Base-by-base conservation (phyloP, 345 rosid genomes). In the Aquilaria sinensis region DNA sequence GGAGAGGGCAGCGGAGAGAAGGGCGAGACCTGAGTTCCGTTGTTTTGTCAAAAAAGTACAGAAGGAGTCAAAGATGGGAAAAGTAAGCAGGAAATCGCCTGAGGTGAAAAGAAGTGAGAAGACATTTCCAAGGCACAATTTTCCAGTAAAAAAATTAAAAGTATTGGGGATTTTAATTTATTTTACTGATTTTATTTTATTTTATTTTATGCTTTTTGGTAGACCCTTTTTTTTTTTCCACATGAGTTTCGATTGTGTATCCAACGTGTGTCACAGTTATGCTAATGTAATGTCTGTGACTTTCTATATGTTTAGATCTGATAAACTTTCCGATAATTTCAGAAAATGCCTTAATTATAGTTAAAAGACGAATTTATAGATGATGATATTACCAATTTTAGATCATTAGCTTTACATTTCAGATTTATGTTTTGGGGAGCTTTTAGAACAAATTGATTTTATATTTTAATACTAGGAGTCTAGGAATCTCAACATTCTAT, bases 61-160 rank as follows among this genome's bases (percentile, higher is more conserved):
- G 68, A 49, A 43, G 37, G 64, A 47, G 84, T 80, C 81, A 74
- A 80, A 76, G 75, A 61, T 10, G 53, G 61, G 60, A 61, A 64
- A 71, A 58, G 53, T 48, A 70, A 65, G 63, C 47, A 58, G 48
- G 63, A 61, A 73, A 57, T 70, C 65, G 67, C 75, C 70, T 64
- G 61, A 57, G 53, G 57, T n/a, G 65, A 62, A 61, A 71, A 68
- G 58, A 59, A 56, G 53, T 29, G 72, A 74, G 57, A 57, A 61
- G 67, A 62, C 77, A 68, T 74, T 77, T 71, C 75, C 76, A 51
- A 69, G 63, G 82, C 79, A 62, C 46, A n/a, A 48, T 9, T 34
- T 33, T 15, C 53, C 29, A 55, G 9, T 57, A 51, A 51, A 51
- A 51, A n/a, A 12, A 9, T 53, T 53, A 51, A 51, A 15, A 10